phyloP scores from a whole-genome alignment of 129 eudicot species.

The Pittosporum tobira region DNA sequence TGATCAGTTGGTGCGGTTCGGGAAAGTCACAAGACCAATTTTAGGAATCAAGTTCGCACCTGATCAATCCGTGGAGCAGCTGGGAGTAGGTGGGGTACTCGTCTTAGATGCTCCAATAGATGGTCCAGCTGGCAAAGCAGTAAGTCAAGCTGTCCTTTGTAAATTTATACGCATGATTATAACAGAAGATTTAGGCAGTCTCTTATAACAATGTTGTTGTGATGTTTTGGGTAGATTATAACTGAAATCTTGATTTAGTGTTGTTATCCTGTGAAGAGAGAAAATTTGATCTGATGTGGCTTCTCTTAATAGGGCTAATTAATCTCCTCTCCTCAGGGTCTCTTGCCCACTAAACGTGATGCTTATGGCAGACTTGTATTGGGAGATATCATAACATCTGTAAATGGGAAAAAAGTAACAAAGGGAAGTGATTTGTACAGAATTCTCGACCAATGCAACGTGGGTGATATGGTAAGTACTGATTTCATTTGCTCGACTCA shows the following conservation, averaged over 20 bases:
- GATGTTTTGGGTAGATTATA: no score
- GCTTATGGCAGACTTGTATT: constrained; percentile 61
- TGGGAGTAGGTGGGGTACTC: constrained; percentile 84
- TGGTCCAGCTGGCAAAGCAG: constrained; percentile 98
- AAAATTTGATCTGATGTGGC: constrained; percentile 2
- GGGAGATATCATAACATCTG: constrained; percentile 81
- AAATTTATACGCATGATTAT: no score
- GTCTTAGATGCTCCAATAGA: constrained; percentile 76
- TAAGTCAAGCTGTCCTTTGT: constrained; percentile 21
- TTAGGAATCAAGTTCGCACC: constrained; percentile 90
- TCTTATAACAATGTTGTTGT: no score
- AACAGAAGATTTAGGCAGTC: no score
- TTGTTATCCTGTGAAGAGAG: not conserved
- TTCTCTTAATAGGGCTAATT: not conserved
- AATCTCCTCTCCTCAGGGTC: constrained; percentile 47
- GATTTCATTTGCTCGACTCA: constrained; percentile 1
- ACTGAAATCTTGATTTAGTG: not conserved
- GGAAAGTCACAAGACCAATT: constrained; percentile 84
- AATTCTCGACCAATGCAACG: constrained; percentile 88
- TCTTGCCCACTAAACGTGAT: constrained; percentile 70
- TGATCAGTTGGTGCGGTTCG: constrained; percentile 82
- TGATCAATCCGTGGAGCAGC: constrained; percentile 82
- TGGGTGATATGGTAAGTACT: constrained; percentile 56
- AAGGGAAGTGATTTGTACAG: constrained; percentile 83
- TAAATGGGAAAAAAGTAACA: constrained; percentile 67